Evolutionary conservation across 257 asterid species (phyloP).

Genomic region (Solanum appendiculatum): DNA sequence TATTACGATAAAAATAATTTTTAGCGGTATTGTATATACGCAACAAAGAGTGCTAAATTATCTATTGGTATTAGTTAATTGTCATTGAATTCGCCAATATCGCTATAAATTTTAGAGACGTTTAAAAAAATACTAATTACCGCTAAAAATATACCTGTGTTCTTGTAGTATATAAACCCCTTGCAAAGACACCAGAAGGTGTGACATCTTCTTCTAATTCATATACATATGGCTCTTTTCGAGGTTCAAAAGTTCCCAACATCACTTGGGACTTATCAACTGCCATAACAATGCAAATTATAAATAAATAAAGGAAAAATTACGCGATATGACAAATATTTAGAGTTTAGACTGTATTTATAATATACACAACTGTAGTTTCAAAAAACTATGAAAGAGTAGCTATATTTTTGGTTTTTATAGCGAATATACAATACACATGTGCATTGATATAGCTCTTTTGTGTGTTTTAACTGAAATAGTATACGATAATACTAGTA

Average conservation of each 20-base stretch:
- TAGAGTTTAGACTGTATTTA: neutral
- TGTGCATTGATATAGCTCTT: too few species aligned
- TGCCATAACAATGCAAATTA: neutral
- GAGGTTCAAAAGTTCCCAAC: slow-evolving; percentile 32
- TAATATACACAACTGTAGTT: neutral
- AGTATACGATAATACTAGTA: too few species aligned
- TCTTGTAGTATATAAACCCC: slow-evolving; percentile 48
- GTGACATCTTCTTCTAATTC: slow-evolving; percentile 34
- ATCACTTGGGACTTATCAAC: slow-evolving; percentile 31
- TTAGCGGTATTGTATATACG: rapidly evolving
- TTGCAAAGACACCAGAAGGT: slow-evolving; percentile 39
- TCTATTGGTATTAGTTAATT: too few species aligned
- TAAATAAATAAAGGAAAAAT: neutral
- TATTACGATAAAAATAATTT: too few species aligned
- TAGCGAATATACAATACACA: neutral
- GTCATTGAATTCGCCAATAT: rapidly evolving
- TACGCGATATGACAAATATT: neutral
- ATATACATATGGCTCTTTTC: slow-evolving; percentile 21
- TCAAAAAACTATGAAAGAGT: neutral
- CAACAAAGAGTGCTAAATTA: too few species aligned
- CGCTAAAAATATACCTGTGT: slow-evolving; percentile 22
- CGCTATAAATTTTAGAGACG: rapidly evolving
- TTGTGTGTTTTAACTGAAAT: too few species aligned
- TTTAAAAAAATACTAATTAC: too few species aligned
- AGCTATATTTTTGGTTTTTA: neutral